Base-by-base conservation (phyloP, 1,284 basidiomycete genomes). In the Marasmius sp. region DNA sequence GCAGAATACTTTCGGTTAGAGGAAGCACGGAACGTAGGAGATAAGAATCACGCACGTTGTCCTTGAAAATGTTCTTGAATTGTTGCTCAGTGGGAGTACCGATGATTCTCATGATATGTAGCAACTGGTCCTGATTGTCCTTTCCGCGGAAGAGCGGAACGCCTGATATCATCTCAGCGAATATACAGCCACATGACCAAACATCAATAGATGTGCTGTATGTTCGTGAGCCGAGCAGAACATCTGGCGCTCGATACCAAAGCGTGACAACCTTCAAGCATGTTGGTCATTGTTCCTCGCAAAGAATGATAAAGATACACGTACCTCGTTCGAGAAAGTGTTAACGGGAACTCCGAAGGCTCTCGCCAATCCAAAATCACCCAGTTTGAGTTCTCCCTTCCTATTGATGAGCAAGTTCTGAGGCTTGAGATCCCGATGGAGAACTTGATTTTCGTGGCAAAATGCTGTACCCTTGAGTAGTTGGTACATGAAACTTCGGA, bases 201-300 rank as follows among this genome's bases (percentile, higher is more conserved):
- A 99, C 94, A 77, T 99, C 97, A 72, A 99, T 98, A 20, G 94
- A 97, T 2, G 97, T 99, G 74, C 92, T 96, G 77, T 99, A 99
- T 58, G 97, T 98, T 59, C 97, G 86, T 45, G 95, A 97, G 57
- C 97, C 97, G 64, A 99, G 87, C 16, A 99, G 85, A 49, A 99
- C 97, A 72, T 99, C 97, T 1, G 97, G 97, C 0, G 97, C 97
- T 60, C 97, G 93, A 77, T 99, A 99, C 97, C 97, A 99, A 12
- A 99, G 81, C 6, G 97, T 99, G 36, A 99, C 97, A 62, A 97
- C 94, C 94, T 95, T 65, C 37, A 39, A 58, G 61, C 16, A 63
- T 55, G 56, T 66, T 45, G 63, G 43, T 38, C 36, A 39, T 16
- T 3, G 36, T 27, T 43, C 58, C 60, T 57, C 41, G 38, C 48